Evolutionary conservation across 805 yeast genomes (phyloP).

Genomic region (Candida suzukii): DNA sequence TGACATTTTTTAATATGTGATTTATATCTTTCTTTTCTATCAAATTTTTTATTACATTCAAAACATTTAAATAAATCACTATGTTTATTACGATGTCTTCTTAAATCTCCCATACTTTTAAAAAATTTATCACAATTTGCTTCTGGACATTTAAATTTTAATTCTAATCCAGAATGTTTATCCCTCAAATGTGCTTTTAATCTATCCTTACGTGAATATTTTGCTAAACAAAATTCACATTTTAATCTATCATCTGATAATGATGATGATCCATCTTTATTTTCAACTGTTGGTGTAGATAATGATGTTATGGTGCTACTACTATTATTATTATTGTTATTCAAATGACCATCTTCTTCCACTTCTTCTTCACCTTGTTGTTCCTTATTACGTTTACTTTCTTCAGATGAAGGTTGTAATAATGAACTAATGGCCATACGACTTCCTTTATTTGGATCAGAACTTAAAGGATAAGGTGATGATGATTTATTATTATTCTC

Average conservation of each 20-base stretch:
- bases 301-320: too few relatives aligned
- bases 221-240: slow-evolving; percentile 2
- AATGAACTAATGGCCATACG: neutral
- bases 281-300: too few relatives aligned
- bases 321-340: neutral
- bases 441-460: neutral
- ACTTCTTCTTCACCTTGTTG: neutral
- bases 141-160: slow-evolving; percentile 1
- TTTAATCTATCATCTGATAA: too few relatives aligned
- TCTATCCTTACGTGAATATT: slow-evolving; percentile 6
- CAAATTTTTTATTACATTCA: slow-evolving; percentile 4
- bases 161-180: slow-evolving; percentile 2
- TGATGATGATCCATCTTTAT: too few relatives aligned
- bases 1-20: neutral
- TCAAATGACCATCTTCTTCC: neutral
- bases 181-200: slow-evolving; percentile 1
- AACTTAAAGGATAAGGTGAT: too few relatives aligned
- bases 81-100: slow-evolving; percentile 4
- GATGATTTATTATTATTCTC: too few relatives aligned
- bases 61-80: slow-evolving; percentile 5
- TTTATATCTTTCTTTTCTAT: slow-evolving; percentile 6
- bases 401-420: neutral
- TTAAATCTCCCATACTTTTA: slow-evolving; percentile 4
- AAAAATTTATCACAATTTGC: slow-evolving; percentile 3
- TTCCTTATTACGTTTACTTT: too few relatives aligned